These are phyloP conservation scores for Salix caprea DNA, from an alignment of 345 rosid species.

Conservation along the genomic window DNA sequence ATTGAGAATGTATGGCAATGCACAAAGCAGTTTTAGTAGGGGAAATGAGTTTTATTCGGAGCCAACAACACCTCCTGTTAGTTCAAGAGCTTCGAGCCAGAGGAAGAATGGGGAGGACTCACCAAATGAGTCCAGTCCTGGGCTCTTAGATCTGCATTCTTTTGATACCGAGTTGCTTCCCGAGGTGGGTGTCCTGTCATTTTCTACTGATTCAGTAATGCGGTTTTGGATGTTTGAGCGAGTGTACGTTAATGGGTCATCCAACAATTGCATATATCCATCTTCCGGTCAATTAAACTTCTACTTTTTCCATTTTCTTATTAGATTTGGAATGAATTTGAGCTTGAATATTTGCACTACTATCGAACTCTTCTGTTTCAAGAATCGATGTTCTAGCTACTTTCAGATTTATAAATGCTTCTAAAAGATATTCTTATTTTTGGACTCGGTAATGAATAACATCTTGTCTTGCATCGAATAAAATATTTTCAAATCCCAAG, in stretches of 20 bases:
- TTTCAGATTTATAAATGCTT: not conserved
- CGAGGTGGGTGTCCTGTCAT: conserved; percentile 50
- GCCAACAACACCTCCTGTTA: conserved; percentile 70
- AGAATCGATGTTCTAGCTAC: not conserved
- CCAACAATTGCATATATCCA: not conserved
- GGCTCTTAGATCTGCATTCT: conserved; percentile 94
- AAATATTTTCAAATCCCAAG: not conserved
- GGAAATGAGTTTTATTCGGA: conserved; percentile 66
- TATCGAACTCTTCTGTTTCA: not conserved
- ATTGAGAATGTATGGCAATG: conserved; percentile 51
- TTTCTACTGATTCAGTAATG: not conserved
- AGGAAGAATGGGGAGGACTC: conserved; percentile 70
- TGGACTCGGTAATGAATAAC: not conserved
- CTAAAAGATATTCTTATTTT: not conserved
- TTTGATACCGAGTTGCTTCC: conserved; percentile 93
- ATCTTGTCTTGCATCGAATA: not conserved
- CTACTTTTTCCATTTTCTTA: not conserved
- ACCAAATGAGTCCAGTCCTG: conserved; percentile 80
- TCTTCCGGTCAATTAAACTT: not conserved
- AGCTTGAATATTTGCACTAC: not conserved
- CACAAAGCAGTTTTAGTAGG: conserved; percentile 60
- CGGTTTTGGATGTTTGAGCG: not conserved
- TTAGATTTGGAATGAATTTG: not conserved
- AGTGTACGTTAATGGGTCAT: not conserved
- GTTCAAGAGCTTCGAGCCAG: conserved; percentile 53